phyloP scores from a whole-genome alignment of 805 yeast genomes.

The Babjeviella inositovora region DNA sequence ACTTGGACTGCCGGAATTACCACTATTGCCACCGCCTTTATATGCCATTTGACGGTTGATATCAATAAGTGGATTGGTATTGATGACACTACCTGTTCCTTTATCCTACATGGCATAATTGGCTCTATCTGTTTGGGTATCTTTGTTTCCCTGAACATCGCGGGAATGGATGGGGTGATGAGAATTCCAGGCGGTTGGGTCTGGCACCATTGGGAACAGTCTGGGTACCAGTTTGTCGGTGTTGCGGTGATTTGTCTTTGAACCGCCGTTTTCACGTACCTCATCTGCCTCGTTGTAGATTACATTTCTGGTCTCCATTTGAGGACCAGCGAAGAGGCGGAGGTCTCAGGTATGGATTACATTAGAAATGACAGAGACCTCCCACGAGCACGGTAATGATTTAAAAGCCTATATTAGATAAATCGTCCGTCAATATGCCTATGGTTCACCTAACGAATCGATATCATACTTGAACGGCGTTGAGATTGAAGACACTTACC shows the following conservation, averaged over 20 bases:
- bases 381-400: no score
- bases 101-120: conserved; percentile 24
- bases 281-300: conserved; percentile 28
- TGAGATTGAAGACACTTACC: no score
- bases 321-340: conserved; percentile 26
- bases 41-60: no score
- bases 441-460: no score
- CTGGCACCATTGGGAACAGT: conserved; percentile 23
- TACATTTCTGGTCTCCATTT: conserved; percentile 31
- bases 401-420: no score
- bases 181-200: conserved; percentile 30
- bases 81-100: conserved; percentile 28
- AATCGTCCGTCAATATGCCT: no score
- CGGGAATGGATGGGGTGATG: conserved; percentile 24
- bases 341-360: conserved; percentile 34
- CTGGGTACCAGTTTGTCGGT: conserved; percentile 28
- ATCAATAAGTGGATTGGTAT: conserved; percentile 22
- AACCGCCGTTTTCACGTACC: conserved; percentile 24
- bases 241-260: no score
- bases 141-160: conserved; percentile 24
- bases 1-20: conserved; percentile 29
- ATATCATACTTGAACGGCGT: no score
- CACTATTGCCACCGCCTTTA: conserved; percentile 17
- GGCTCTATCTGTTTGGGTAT: conserved; percentile 25
- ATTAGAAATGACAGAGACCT: conserved; percentile 31